Percentiles rank a stretch among this genome's conserved stretches.
phyloP scores from a whole-genome alignment of 2,329 filamentous ascomycete species.

The Penicillium sp. region DNA sequence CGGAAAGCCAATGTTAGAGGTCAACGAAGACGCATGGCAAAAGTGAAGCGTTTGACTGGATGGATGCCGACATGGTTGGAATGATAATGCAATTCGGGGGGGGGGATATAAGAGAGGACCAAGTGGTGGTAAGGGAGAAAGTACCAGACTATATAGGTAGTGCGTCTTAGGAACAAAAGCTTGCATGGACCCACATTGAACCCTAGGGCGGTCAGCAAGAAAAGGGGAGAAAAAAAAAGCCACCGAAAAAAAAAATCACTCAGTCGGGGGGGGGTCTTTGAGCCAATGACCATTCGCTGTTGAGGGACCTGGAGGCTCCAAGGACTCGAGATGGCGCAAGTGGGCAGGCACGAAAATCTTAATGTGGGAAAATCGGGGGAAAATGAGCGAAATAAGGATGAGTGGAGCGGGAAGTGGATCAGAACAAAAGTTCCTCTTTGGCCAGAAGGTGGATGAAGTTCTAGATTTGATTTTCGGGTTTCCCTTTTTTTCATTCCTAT shows the following conservation, averaged over 20 bases:
- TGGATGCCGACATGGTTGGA: constrained; percentile 12
- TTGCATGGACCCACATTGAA: background rate
- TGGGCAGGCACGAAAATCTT: too few relatives aligned
- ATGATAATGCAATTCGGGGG: background rate
- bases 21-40: constrained; percentile 16
- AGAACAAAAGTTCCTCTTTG: too few relatives aligned
- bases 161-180: too few relatives aligned
- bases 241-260: too few relatives aligned
- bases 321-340: too few relatives aligned
- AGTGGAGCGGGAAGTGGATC: background rate
- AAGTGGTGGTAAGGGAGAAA: background rate
- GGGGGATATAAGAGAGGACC: background rate
- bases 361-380: background rate
- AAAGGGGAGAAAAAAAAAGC: background rate
- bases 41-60: constrained; percentile 20
- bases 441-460: too few relatives aligned
- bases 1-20: constrained; percentile 17
- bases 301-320: too few relatives aligned
- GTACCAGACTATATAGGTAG: too few relatives aligned
- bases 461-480: too few relatives aligned
- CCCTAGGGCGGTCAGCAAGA: background rate
- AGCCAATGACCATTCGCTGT: too few relatives aligned
- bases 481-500: too few relatives aligned
- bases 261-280: too few relatives aligned
- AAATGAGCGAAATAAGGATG: background rate